Evolutionary conservation across 2,329 filamentous ascomycete genomes (phyloP), one percentile per base, ranked within the genome.

Genomic region (Ascocoryne sarcoides): DNA sequence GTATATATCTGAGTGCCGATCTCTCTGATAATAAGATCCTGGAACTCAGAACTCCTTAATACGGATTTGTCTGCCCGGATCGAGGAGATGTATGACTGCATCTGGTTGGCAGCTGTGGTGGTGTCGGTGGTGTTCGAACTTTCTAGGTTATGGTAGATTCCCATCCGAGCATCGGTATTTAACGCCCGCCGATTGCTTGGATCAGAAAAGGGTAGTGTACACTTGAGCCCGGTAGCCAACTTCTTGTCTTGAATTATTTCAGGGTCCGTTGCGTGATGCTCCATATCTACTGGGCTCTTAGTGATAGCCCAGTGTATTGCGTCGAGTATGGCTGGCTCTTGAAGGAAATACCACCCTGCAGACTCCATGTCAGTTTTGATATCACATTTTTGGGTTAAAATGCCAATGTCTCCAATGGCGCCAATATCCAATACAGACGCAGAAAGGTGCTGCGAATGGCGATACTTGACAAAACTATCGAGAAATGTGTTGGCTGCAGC

Each of bases 361-460:
- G 17, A 10, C 5, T 5, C 32, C 4, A 5, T 12, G 15, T 3
- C 4, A 21, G 4, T 2, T 21, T 4, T 21, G 3, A 19, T 10
- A 7, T 5, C 8, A 18, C 15, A 19, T 5, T 3, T 4, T 8
- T 17, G 7, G 5, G 32, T 20, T 16, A 35, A 3, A 21, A 20
- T 19, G 3, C 44, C 44, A 15, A 40, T 18, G 9, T 41, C 40
- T 14, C 17, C 33, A n/a, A 47, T 21, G 20, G 32, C 12, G 7
- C 37, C 43, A 19, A 48, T 8, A 37, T 59, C 53, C 10, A 61
- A 35, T 3, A 46, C 39, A 0, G 45, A 34, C 1, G 50, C 52
- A 1, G 47, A 35, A 26, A 56, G 43, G 15, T 48, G 50, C 2
- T 31, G 32, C 1, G 32, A 26, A 7, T 48, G 37, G 1, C 56